phyloP scores from a whole-genome alignment of 305 asterid genomes.

The Fraxinus floribunda region DNA sequence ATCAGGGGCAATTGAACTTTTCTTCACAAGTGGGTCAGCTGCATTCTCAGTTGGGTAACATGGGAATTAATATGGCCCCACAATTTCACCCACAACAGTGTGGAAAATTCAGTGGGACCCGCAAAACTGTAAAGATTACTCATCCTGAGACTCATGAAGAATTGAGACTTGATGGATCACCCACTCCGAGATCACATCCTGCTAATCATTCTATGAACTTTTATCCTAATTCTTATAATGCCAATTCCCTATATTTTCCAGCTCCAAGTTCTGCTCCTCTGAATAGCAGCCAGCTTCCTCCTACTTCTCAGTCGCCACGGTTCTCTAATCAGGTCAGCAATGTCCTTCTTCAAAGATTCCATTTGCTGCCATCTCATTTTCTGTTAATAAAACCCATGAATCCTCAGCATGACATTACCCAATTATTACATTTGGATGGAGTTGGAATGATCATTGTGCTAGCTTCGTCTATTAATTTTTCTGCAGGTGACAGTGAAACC shows the following conservation, averaged over 20 bases:
- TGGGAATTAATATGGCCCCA: conserved; percentile 58
- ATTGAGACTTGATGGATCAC: conserved; percentile 64
- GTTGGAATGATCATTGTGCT: conserved; percentile 1
- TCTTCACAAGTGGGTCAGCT: conserved; percentile 65
- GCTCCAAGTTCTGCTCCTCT: conserved; percentile 53
- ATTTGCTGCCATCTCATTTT: conserved; percentile 14
- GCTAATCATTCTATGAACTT: conserved; percentile 49
- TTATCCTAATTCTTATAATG: conserved; percentile 50
- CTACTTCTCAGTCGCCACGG: conserved; percentile 57
- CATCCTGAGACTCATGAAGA: conserved; percentile 87
- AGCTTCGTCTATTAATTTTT: conserved; percentile 10
- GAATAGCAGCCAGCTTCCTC: conserved; percentile 39
- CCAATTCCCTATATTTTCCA: conserved; percentile 37
- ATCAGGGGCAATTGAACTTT: conserved; percentile 69
- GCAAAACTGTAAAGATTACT: conserved; percentile 75
- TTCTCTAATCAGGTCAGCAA: conserved; percentile 57
- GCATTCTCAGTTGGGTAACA: conserved; percentile 63
- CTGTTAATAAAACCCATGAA: neutral
- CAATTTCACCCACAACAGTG: conserved; percentile 65
- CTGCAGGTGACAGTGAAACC: conserved; percentile 74
- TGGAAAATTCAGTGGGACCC: conserved; percentile 44
- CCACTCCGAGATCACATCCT: conserved; percentile 60
- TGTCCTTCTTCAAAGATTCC: conserved; percentile 6
- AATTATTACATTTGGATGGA: neutral
- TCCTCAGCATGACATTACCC: neutral